Evolutionary conservation across 768 basidiomycete genomes (phyloP).

Genomic region (Chalciporus sphaerocephalus): DNA sequence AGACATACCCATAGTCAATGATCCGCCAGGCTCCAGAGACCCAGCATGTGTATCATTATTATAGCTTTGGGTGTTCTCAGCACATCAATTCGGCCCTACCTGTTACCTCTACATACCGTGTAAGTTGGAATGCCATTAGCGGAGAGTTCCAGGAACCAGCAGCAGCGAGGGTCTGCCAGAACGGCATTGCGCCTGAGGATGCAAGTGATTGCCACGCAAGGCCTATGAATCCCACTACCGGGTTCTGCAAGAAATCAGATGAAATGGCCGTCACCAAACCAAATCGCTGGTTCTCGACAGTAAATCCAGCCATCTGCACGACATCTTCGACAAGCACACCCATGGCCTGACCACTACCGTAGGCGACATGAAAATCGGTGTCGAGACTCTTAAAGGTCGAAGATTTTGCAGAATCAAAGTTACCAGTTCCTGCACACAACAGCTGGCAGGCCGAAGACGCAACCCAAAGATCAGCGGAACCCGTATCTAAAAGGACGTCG

Average conservation of each 20-base stretch:
- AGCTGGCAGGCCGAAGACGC: conserved; percentile 32
- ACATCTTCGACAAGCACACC: conserved; percentile 54
- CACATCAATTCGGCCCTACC: not conserved
- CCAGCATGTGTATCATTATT: conserved; percentile 38
- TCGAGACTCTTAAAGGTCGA: conserved; percentile 34
- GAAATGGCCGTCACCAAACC: conserved; percentile 23
- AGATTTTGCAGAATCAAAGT: conserved; percentile 33
- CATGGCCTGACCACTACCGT: conserved; percentile 43
- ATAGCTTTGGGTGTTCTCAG: conserved; percentile 32
- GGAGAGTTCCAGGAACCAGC: conserved; percentile 41
- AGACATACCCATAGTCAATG: conserved; percentile 61
- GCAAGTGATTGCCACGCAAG: conserved; percentile 63
- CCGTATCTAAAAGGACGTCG: conserved; percentile 50
- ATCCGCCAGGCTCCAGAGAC: conserved; percentile 61
- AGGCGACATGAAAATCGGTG: conserved; percentile 36
- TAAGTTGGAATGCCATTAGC: conserved; percentile 64
- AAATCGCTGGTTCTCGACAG: conserved; percentile 51
- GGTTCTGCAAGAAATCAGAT: conserved; percentile 43
- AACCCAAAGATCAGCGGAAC: conserved; percentile 51
- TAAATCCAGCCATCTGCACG: conserved; percentile 70
- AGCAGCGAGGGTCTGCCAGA: conserved; percentile 58
- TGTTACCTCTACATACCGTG: conserved; percentile 33
- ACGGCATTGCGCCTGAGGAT: conserved; percentile 53
- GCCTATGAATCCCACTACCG: conserved; percentile 67
- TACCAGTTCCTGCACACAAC: conserved; percentile 31